Evolutionary conservation across 306 rosid species (phyloP).

Genomic region (Prunus mira): DNA sequence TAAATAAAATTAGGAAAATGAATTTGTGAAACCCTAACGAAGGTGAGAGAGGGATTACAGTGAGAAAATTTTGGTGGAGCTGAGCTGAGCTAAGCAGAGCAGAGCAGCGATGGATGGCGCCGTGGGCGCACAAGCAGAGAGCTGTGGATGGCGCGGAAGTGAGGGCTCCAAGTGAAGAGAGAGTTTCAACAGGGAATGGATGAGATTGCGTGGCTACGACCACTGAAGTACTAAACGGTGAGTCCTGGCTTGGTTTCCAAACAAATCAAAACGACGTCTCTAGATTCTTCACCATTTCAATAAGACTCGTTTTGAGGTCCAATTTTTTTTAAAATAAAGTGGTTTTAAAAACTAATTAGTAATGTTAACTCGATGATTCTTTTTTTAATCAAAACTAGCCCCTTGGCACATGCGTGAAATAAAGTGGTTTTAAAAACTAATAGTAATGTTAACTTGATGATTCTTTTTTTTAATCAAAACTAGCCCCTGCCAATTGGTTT

Average conservation of each 20-base stretch:
- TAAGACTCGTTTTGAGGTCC: background rate
- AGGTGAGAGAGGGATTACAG: background rate
- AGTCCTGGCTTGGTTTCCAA: background rate
- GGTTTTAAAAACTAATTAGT: no score
- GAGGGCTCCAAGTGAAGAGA: constrained; percentile 4
- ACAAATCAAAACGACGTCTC: background rate
- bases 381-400: no score
- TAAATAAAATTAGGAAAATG: background rate
- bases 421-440: no score
- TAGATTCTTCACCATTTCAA: background rate
- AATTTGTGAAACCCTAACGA: background rate
- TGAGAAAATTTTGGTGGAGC: background rate
- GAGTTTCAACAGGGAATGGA: background rate
- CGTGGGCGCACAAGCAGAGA: background rate
- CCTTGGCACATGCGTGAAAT: no score
- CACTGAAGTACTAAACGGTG: background rate
- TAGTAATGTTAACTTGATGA: no score
- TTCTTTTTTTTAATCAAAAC: no score
- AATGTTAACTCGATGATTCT: no score
- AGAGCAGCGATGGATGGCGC: background rate
- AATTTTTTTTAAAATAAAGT: no score
- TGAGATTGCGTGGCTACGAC: constrained; percentile 9
- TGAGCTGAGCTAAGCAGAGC: background rate
- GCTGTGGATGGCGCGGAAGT: constrained; percentile 17
- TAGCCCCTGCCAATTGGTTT: no score